Evolutionary conservation across 2,329 filamentous ascomycete species (phyloP), one percentile per base, ranked within the genome.

Genomic region (Diaporthe ilicicola): DNA sequence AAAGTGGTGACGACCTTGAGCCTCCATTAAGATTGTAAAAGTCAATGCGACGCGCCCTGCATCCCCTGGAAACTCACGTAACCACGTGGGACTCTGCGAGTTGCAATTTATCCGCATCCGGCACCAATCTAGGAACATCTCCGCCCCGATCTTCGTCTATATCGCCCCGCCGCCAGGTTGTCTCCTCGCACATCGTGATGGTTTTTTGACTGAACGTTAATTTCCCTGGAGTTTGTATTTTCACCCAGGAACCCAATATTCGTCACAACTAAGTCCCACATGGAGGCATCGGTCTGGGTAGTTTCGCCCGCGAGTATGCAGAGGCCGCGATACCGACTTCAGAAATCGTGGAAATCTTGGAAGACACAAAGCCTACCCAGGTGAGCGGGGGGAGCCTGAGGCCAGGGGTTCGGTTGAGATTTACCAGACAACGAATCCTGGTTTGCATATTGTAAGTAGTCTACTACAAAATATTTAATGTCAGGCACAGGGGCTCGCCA

Each of bases 61-160:
- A 46, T 19, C n/a, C 37, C 9, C 15, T 13, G 24, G 24, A 22
- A 46, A 15, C 19, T 62, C 42, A n/a, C 10, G 27, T 6, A 22
- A 27, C 17, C 56, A 46, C 42, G 56, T 62, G 42, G 56, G 27
- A 46, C 39, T 46, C 27, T 9, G 29, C 27, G 7, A 48, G 39
- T 61, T 32, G 56, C 56, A 46, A 61, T 61, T 17, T 48, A 17
- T 32, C 48, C 56, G 56, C 56, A 34, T 62, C 42, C 22, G 19
- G 27, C 56, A 48, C 56, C 56, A 48, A 48, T 62, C 17, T 62
- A 32, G 56, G 56, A 62, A 32, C 42, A 9, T 32, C 56, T 62
- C 56, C 56, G 56, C 56, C 39, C 39, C 10, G 56, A 62, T 48
- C 39, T 48, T 39, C 56, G 56, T 17, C 13, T n/a, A 24, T 8